These are phyloP conservation scores for Malassezia obtusa DNA, from an alignment of 1,284 basidiomycete species.

Conservation along the genomic window DNA sequence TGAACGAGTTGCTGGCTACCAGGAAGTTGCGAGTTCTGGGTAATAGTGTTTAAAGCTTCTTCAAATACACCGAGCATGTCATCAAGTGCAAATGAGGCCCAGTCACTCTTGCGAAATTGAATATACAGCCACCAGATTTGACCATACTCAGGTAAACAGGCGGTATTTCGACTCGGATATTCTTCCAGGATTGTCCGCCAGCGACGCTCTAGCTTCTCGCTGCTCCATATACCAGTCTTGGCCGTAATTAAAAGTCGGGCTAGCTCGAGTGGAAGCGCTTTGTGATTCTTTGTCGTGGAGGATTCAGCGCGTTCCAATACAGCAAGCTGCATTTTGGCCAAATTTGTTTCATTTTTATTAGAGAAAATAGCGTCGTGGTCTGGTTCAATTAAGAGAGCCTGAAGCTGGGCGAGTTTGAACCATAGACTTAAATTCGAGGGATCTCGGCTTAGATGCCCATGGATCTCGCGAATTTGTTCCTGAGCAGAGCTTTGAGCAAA, in stretches of 20 bases:
- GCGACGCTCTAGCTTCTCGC: background rate
- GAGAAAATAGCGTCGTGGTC: background rate
- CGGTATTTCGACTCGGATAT: too few species aligned
- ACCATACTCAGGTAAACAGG: background rate
- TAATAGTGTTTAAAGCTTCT: background rate
- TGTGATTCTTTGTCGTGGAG: background rate
- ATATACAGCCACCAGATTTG: slow-evolving; percentile 7
- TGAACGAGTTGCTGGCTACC: background rate
- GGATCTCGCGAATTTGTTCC: background rate
- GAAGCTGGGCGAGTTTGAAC: slow-evolving; percentile 7
- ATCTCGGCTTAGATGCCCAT: background rate
- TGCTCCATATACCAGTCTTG: background rate
- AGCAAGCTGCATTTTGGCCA: slow-evolving; percentile 7
- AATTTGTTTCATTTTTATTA: background rate
- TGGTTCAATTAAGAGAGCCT: background rate
- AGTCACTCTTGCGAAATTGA: background rate
- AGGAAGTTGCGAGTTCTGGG: background rate
- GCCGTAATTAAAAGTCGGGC: background rate
- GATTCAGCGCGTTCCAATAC: slow-evolving; percentile 10
- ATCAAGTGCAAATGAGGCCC: slow-evolving; percentile 2
- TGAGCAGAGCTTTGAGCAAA: slow-evolving; percentile 2
- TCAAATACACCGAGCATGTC: background rate
- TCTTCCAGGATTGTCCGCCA: background rate
- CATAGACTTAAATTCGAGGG: slow-evolving; percentile 1
- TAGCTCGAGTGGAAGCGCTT: background rate